Evolutionary conservation across 306 rosid species (phyloP), one percentile per base, ranked within the genome.

Genomic region (Cicer bijugum): DNA sequence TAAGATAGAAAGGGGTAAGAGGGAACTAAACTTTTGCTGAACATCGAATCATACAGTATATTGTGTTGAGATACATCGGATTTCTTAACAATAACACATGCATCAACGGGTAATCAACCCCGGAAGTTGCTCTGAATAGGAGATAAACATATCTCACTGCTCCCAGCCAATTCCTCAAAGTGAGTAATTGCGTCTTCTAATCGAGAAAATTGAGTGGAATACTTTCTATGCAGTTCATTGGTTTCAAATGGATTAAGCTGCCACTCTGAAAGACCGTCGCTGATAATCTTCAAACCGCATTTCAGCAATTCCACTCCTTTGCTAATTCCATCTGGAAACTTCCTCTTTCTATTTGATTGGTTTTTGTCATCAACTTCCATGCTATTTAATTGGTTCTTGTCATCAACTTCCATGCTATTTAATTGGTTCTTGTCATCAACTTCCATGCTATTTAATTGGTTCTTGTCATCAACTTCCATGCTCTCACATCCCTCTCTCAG

Each of bases 261-360:
- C 94, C 90, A 89, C 84, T 82, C 85, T 17, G 85, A 85, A 78
- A 93, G 83, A 52, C 94, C 89, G 11, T 86, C 88, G 20, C 87
- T 82, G 70, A 94, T 86, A 51, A 82, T 86, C 85, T 89, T 86
- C 60, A 94, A 81, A 68, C 96, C 96, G 45, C 73, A 82, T 82
- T 84, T 86, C 60, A 91, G 74, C 81, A 94, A 70, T 79, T 88
- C 94, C 90, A 91, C 77, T 51, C 98, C 98, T 82, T 80, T 78
- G 73, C 83, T 67, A 72, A 94, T 85, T 76, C 84, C 91, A 48
- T 85, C 89, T 8, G 87, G 91, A 81, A 94, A 80, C 78, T 91
- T 94, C 78, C 96, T 94, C 76, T 86, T 91, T 83, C 78, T 93
- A 81, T 67, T 81, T 77, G 79, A 57, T 65, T 75, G 86, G 75